Evolutionary conservation across 1,284 basidiomycete species (phyloP), one percentile per base, ranked within the genome.

Genomic region (Trichosporon ovoides): DNA sequence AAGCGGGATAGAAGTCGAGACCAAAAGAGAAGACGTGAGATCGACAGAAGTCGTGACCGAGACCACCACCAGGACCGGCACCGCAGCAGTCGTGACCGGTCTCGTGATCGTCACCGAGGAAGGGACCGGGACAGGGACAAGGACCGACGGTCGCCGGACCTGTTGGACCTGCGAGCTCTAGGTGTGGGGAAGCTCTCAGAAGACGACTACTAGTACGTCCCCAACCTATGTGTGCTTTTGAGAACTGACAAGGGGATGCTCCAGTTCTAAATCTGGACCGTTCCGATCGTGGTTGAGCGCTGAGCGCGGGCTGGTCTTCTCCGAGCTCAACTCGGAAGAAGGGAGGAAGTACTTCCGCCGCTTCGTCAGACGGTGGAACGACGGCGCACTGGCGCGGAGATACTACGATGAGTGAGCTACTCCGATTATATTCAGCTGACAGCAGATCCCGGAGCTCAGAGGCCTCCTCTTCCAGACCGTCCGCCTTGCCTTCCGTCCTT

Each of bases 321-420:
- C 75, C 58, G 69, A 77, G 46, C 56, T 77, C 36, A 66, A 67
- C 3, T 68, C 67, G 13, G 70, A 73, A 16, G 60, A 64, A 18
- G 70, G 74, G 4, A 68, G 71, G 59, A 75, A 74, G 67, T 76
- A 76, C 56, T 78, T 78, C 55, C 66, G 71, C 38, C 73, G 72
- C 52, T 78, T 78, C 52, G 70, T 75, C 24, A 56, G 73, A 66
- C 63, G 75, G 38, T 78, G 76, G 76, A 78, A 78, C 54, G 69
- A 74, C 55, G 72, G 74, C 28, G 68, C 69, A 11, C 66, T 78
- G 3, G 60, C 67, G 5, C 52, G 63, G 10, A 55, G 63, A 24
- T 74, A 70, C 52, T 77, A 77, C 53, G 52, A 40, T 9, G 22
- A 48, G 24, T 9, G 22, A 19, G 19, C 38, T n/a, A 31, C 9